Base-by-base conservation (phyloP, 805 yeast genomes). In the Torulaspora franciscae region DNA sequence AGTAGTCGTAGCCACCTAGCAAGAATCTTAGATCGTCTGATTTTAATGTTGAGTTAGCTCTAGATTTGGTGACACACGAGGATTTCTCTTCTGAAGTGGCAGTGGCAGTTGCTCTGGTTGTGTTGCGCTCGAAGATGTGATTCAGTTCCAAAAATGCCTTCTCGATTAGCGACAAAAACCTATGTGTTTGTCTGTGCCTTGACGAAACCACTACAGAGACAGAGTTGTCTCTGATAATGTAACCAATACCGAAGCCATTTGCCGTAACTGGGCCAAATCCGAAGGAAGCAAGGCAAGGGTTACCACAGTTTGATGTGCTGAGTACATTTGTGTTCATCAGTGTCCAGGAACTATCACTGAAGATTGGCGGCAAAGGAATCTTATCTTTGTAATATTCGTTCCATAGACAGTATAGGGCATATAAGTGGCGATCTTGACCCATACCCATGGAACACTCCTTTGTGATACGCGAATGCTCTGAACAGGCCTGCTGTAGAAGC, bases 171-270 rank as follows among this genome's bases (percentile, higher is more conserved):
- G 83, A 57, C 77, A 70, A 57, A 54, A 85, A 85, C 57, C 97
- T 73, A 51, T 76, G 73, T 0, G 96, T 87, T 68, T 89, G 97
- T 45, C 96, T 75, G 65, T 84, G 90, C 66, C 87, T 89, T 10
- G 96, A 87, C 23, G 93, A 81, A 3, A 85, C 83, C 40, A 95
- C 87, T 7, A 89, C 76, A 1, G 89, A 78, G 23, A 89, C 78
- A 15, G 87, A 80, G 58, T 87, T 85, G 34, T 73, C 78, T 63
- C 90, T 88, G 54, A 89, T 83, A 54, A 89, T 86, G 62, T 89
- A 89, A 4, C 95, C 96, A 29, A 89, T 76, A n/a, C 96, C 96
- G 64, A 83, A 88, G 2, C 97, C 97, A 58, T 86, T 90, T 38
- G 88, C 83, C 10, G 84, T 74, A 1, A 88, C 90, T 2, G 97